Evolutionary conservation across 2,329 filamentous ascomycete species (phyloP), one percentile per base, ranked within the genome.

Genomic region (Colletotrichum cereale): DNA sequence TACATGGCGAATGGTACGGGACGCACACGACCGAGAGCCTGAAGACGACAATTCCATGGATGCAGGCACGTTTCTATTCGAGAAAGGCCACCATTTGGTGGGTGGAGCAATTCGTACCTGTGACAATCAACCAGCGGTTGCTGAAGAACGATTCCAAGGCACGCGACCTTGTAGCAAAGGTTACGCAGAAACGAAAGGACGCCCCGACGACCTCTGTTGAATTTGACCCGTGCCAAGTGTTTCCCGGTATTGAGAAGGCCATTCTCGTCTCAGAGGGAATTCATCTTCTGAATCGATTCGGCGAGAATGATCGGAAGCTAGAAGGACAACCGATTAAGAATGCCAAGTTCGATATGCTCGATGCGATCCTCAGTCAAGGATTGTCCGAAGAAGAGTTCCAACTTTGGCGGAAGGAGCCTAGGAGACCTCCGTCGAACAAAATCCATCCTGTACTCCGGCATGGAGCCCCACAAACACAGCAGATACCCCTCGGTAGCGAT

Each of bases 1-100:
- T 52, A n/a, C 34, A 62, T 34, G 44, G 60, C 31, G 60, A 52
- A 10, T 52, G 60, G 60, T 62, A 62, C 44, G n/a, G 34, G 31
- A 52, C 31, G 10, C 60, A 52, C 44, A 62, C 60, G 1, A 29
- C 60, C 3, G 34, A 62, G 2, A 62, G n/a, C 34, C 14, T 62
- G 44, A 26, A 5, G 24, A 21, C 31, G 10, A 40, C 60, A 14
- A 40, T 62, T 14, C 60, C 60, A 6, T 62, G 60, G 60, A 52
- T 62, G 34, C 44, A 52, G 16, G 29, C 12, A 21, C 24, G 21
- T 2, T 62, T 38, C 34, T 16, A 8, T 7, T 40, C 34, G 0
- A 24, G 34, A 36, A 40, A 29, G 16, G 16, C 29, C n/a, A 52
- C 60, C 36, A 16, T 52, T 11, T 52, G 60, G 44, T 52, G 44